Evolutionary conservation across 345 rosid species (phyloP), one percentile per base, ranked within the genome.

Genomic region (Eucalyptus leucophloia): DNA sequence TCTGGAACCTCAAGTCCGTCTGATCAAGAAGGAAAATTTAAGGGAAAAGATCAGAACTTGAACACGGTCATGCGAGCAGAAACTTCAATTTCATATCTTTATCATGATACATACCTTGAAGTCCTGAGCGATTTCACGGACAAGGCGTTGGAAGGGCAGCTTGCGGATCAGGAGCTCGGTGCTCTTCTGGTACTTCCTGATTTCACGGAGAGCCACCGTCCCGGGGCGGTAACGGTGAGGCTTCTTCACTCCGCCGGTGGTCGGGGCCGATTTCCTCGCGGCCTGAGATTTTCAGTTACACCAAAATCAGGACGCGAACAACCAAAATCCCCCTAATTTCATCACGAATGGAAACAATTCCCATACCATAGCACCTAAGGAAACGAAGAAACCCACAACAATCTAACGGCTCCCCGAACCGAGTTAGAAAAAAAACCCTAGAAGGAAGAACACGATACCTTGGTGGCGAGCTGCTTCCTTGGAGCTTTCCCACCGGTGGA

Each of bases 1-100:
- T 96, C 93, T 96, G 96, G 94, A 96, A 96, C 89, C 96, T 93
- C 93, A 95, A 69, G 88, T 96, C 97, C 81, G 95, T 95, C 96
- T 91, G 89, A 54, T 49, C 42, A 4, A 2, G 12, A 23, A 42
- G 3, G 45, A 40, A 6, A 77, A 37, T 40, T 40, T 3, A 16
- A 34, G 10, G 13, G 5, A 77, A 77, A 40, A 77, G 47, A 5
- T 77, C 47, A 77, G 85, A 21, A 77, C 47, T 40, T 77, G 16
- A 12, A 77, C 4, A 40, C 5, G 12, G 9, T 4, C 16, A 21
- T 12, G 7, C 15, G 30, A 21, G 24, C 47, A 12, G 47, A 77
- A 77, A 40, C 47, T 77, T 12, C 30, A 77, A 21, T 37, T 77
- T 40, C 30, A 1, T 0, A 53, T 42, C 8, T 5, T 21, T 0